These are phyloP conservation scores for Stellera chamaejasme DNA, from an alignment of 345 rosid species.

Conservation along the genomic window DNA sequence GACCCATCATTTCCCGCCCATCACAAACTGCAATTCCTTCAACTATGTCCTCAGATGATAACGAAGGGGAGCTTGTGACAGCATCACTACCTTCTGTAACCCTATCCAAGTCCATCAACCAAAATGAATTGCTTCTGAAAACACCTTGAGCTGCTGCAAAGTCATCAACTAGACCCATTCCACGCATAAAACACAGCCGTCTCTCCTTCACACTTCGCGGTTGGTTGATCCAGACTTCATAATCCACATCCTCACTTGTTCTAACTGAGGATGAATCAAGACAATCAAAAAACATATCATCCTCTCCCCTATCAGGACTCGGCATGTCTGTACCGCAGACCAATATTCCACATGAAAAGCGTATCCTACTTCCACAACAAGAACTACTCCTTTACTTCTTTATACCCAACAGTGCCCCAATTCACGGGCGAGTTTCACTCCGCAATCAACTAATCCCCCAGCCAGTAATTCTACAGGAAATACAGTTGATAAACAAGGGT, in stretches of 20 bases:
- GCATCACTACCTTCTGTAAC: slow-evolving; percentile 36
- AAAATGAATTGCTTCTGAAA: not conserved
- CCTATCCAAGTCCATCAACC: slow-evolving; percentile 29
- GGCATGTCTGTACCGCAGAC: slow-evolving; percentile 41
- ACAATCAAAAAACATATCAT: slow-evolving; percentile 64
- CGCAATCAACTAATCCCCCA: slow-evolving; percentile 3
- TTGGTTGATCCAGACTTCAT: slow-evolving; percentile 50
- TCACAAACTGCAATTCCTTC: slow-evolving; percentile 22
- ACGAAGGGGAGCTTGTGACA: slow-evolving; percentile 29
- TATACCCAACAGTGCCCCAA: slow-evolving; percentile 24
- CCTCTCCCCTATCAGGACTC: slow-evolving; percentile 31
- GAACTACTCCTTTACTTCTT: slow-evolving; percentile 11
- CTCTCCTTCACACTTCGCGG: slow-evolving; percentile 64
- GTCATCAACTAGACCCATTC: slow-evolving; percentile 38
- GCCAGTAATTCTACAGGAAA: slow-evolving; percentile 9
- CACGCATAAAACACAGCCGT: slow-evolving; percentile 37
- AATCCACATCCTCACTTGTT: slow-evolving; percentile 21
- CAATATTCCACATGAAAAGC: slow-evolving; percentile 30
- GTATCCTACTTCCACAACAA: slow-evolving; percentile 13
- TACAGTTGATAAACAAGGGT: slow-evolving; percentile 18
- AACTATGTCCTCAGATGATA: slow-evolving; percentile 1
- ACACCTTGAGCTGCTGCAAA: slow-evolving; percentile 11
- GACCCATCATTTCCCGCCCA: slow-evolving; percentile 32
- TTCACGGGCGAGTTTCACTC: slow-evolving; percentile 43
- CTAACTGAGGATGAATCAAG: slow-evolving; percentile 37